Conservation (phyloP, 805 yeast species). For the Ogataea nitratoaversa region DNA sequence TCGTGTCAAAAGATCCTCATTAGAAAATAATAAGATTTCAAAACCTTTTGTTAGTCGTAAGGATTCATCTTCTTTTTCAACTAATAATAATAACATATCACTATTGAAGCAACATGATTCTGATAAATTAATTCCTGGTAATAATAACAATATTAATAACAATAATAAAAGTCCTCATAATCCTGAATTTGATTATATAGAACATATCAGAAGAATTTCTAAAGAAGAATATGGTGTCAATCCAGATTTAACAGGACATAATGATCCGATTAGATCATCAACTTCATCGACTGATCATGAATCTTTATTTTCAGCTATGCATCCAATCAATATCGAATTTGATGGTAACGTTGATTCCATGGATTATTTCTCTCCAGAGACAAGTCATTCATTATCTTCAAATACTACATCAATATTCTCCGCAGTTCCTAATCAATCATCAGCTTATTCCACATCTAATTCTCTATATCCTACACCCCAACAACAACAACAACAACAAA, state of each 20-base stretch:
- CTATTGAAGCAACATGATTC: conserved; percentile 18
- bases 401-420: conserved; percentile 21
- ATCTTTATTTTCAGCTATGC: conserved; percentile 13
- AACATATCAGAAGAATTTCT: conserved; percentile 34
- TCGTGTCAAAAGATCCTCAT: conserved; percentile 18
- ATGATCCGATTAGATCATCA: conserved; percentile 4
- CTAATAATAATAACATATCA: conserved; percentile 16
- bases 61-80: conserved; percentile 5
- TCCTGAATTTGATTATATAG: conserved; percentile 34
- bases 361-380: conserved; percentile 25
- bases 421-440: conserved; percentile 4
- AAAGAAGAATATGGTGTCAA: conserved; percentile 31
- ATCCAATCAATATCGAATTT: conserved; percentile 24
- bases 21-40: neutral
- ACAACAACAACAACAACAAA: conserved; percentile 6
- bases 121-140: conserved; percentile 9
- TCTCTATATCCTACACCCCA: conserved; percentile 6
- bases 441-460: conserved; percentile 8
- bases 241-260: conserved; percentile 13
- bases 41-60: neutral
- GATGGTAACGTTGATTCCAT: conserved; percentile 13
- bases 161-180: conserved; percentile 19
- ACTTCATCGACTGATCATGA: conserved; percentile 12
- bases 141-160: neutral
- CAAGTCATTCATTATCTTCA: conserved; percentile 24